phyloP scores from a whole-genome alignment of 139 green algal species.

The Tetradesmus obliquus region DNA sequence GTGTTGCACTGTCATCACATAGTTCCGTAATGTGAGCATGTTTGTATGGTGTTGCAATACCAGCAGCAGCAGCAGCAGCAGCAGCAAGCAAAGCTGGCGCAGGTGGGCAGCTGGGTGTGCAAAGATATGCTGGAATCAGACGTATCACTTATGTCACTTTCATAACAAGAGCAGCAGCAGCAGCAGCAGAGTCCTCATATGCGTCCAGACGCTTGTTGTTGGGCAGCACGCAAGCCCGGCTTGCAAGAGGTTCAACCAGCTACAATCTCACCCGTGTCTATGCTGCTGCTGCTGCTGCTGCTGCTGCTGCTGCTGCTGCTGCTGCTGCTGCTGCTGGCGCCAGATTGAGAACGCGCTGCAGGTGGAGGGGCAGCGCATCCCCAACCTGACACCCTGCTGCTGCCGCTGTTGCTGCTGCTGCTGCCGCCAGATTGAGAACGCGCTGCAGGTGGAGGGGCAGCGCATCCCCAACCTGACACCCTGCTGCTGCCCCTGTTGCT shows the following conservation, averaged over 20 bases:
- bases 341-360: slow-evolving; percentile 85
- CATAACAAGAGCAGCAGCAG: too few species aligned
- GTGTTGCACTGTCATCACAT: too few species aligned
- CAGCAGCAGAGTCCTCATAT: background rate
- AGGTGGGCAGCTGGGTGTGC: background rate
- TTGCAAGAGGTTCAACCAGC: too few species aligned
- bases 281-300: background rate
- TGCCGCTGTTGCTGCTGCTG: background rate
- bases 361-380: slow-evolving; percentile 89
- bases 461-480: slow-evolving; percentile 93
- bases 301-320: background rate
- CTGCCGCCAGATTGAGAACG: slow-evolving; percentile 62
- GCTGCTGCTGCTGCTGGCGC: background rate
- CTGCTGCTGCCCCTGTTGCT: background rate
- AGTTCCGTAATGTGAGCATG: too few species aligned
- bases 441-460: slow-evolving; percentile 93
- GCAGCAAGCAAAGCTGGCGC: background rate
- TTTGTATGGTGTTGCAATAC: too few species aligned
- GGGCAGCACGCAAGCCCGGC: too few species aligned
- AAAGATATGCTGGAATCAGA: too few species aligned
- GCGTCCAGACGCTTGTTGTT: too few species aligned
- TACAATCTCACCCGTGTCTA: too few species aligned
- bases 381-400: slow-evolving; percentile 86
- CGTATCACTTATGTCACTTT: too few species aligned
- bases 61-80: background rate